Evolutionary conservation across 1,139 yeast species (phyloP), one percentile per base, ranked within the genome.

Genomic region (Geotrichum citri-aurantii): DNA sequence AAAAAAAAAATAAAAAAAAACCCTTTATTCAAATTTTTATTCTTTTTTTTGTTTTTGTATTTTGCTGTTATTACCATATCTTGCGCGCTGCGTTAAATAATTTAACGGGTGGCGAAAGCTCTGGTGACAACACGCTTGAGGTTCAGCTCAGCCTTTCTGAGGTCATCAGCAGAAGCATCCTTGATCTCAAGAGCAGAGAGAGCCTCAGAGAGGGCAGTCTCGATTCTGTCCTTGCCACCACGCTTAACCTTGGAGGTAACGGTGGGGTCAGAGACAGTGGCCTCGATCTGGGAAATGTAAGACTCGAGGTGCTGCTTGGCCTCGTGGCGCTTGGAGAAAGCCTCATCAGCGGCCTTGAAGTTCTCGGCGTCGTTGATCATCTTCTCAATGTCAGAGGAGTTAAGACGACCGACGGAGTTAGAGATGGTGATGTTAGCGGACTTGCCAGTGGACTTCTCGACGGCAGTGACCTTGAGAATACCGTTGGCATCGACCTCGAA

Each of bases 401-500:
- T 90, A 78, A 93, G 89, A 88, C 97, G 90, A 82, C 99, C 99
- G 73, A 92, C 95, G 69, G 98, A 95, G 95, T 93, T 93, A 70
- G 98, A 90, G 85, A 93, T 93, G 80, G 98, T 93, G 77, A 93
- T 93, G 95, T 93, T 93, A 76, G 98, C 96, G 69, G 98, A 85
- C 81, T 96, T 91, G 79, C 99, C 99, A 70, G 99, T 93, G 68
- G 97, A 90, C 83, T 93, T 93, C 85, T 93, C 99, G 75, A 91
- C 88, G 72, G 99, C 99, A 73, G 99, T 92, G 75, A 93, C 99
- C 92, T 93, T 93, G 80, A 93, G 87, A 87, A 93, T 93, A 84
- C 99, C 99, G 81, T 93, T 93, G 75, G 98, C 98, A 79, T 93
- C 99, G 77, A 93, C 96, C 84, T 93, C 99, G 79, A 93, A 93